Percentiles rank a stretch among this genome's conserved stretches.
Evolutionary conservation across 352 stramenopile genomes (phyloP).

Genomic region (Phytophthora fragariaefolia): DNA sequence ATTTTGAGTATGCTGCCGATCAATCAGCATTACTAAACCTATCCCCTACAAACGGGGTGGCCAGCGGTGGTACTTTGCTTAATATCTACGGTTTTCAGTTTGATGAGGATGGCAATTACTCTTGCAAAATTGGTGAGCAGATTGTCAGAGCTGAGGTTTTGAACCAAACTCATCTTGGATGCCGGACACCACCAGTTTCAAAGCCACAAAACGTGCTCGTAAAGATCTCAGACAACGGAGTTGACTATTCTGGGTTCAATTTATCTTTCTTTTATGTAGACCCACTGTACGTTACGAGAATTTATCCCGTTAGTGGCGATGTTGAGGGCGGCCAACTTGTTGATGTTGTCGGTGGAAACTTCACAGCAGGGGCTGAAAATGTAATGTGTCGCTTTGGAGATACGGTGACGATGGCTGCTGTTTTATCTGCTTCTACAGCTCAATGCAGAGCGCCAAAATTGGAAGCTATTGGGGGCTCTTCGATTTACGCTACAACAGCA

Average conservation of each 20-base stretch:
- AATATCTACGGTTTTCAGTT: constrained; percentile 49
- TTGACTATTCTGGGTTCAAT: constrained; percentile 60
- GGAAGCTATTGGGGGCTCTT: constrained; percentile 33
- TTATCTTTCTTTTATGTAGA: constrained; percentile 63
- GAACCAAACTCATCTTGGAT: constrained; percentile 64
- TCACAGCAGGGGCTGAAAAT: constrained; percentile 48
- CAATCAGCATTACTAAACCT: constrained; percentile 37
- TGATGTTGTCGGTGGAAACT: constrained; percentile 64
- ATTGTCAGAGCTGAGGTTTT: constrained; percentile 53
- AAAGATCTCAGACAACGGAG: constrained; percentile 58
- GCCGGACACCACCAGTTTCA: constrained; percentile 50
- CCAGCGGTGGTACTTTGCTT: constrained; percentile 62
- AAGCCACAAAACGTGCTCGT: constrained; percentile 44
- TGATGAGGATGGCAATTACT: constrained; percentile 36
- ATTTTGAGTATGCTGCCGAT: constrained; percentile 57
- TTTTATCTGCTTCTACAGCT: constrained; percentile 68
- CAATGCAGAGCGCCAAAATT: constrained; percentile 71
- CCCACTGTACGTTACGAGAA: constrained; percentile 53
- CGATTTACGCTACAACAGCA: constrained; percentile 10
- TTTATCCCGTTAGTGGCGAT: constrained; percentile 71
- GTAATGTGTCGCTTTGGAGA: constrained; percentile 91
- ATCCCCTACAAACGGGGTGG: constrained; percentile 46
- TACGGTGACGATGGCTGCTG: constrained; percentile 61
- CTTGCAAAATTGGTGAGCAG: constrained; percentile 59
- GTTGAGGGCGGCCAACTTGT: constrained; percentile 65